Evolutionary conservation across 192 early-diverging fungal species (phyloP).

Genomic region (Dimargaris cristalligena): DNA sequence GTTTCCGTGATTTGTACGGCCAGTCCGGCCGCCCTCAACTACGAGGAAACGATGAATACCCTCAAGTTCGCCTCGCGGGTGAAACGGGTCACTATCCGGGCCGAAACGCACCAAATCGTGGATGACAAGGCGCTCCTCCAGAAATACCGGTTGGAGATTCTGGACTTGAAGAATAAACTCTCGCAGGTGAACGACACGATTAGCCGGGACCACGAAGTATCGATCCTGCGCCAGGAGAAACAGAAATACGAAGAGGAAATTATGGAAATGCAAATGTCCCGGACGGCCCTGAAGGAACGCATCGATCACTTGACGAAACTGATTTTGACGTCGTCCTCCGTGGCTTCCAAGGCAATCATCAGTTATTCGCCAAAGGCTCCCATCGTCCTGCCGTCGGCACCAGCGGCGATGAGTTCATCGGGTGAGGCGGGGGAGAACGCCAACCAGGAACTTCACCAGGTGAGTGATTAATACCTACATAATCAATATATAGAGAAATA

Average conservation of each 20-base stretch:
- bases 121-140: slow-evolving; percentile 76
- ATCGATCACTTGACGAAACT: slow-evolving; percentile 75
- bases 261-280: slow-evolving; percentile 30
- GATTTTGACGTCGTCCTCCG: slow-evolving; percentile 56
- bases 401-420: not conserved
- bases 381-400: no score
- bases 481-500: no score
- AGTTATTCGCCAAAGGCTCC: not conserved
- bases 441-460: not conserved
- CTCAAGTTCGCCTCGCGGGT: slow-evolving; percentile 72
- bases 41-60: slow-evolving; percentile 66
- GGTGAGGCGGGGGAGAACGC: not conserved
- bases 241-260: slow-evolving; percentile 33
- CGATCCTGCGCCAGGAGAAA: slow-evolving; percentile 10
- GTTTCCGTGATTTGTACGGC: slow-evolving; percentile 73
- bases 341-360: slow-evolving; percentile 17
- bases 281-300: slow-evolving; percentile 62
- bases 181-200: slow-evolving; percentile 34
- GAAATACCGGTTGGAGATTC: slow-evolving; percentile 66
- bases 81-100: slow-evolving; percentile 51
- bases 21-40: slow-evolving; percentile 39
- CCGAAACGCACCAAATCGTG: slow-evolving; percentile 46
- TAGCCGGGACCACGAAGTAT: slow-evolving; percentile 27
- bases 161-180: slow-evolving; percentile 49
- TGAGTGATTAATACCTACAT: no score